phyloP scores from a whole-genome alignment of 306 rosid genomes.

The Quercus cerris region DNA sequence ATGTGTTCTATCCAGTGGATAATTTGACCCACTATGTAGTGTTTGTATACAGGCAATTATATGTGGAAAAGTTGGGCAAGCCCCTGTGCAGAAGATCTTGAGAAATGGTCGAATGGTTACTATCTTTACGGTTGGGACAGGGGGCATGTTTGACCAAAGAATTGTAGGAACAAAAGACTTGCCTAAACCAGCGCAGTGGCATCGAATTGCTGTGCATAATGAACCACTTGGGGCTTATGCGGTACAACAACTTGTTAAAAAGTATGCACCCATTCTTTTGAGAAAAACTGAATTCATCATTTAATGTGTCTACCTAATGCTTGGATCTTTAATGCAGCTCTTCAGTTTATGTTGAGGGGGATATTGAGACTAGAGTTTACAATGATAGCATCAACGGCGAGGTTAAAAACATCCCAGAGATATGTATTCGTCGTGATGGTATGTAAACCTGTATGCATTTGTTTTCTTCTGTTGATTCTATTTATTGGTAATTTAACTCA shows the following conservation, averaged over 20 bases:
- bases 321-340: conserved; percentile 63
- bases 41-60: conserved; percentile 67
- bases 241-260: conserved; percentile 73
- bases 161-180: conserved; percentile 44
- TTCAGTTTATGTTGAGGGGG: conserved; percentile 92
- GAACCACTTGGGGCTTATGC: conserved; percentile 81
- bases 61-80: conserved; percentile 95
- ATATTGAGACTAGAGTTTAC: conserved; percentile 91
- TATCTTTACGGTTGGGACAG: conserved; percentile 93
- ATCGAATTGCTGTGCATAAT: conserved; percentile 90
- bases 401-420: conserved; percentile 89
- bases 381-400: conserved; percentile 87
- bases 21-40: conserved; percentile 22
- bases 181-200: conserved; percentile 95
- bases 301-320: conserved; percentile 34
- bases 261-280: conserved; percentile 38
- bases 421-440: conserved; percentile 92
- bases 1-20: conserved; percentile 6
- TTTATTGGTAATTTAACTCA: not conserved
- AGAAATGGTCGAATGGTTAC: conserved; percentile 78
- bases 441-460: conserved; percentile 17
- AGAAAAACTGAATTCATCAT: conserved; percentile 6
- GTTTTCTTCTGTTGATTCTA: not conserved
- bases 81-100: conserved; percentile 90
- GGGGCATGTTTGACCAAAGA: conserved; percentile 97